A percentile compares a stretch with the other conserved stretches of the same genome.
Evolutionary conservation across 768 basidiomycete genomes (phyloP).

Genomic region (Lactifluus piperatus): DNA sequence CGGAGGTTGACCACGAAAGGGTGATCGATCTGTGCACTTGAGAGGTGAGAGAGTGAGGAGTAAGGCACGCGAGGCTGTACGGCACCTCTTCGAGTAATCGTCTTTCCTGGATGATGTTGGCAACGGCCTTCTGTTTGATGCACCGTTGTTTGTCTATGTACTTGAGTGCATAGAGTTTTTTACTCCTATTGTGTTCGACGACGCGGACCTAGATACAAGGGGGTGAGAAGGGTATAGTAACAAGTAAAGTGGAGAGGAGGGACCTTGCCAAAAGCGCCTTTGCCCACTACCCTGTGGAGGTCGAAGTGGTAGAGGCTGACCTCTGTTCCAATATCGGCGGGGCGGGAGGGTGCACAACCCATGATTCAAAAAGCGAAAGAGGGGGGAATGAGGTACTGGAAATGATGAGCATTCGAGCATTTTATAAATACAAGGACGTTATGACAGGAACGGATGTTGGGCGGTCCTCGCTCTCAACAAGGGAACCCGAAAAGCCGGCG

Average conservation of each 20-base stretch:
- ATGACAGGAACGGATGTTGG: background rate
- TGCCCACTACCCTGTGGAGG: constrained; percentile 90
- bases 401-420: background rate
- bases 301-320: constrained; percentile 94
- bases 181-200: constrained; percentile 46
- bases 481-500: constrained; percentile 8
- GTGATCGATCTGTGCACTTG: constrained; percentile 65
- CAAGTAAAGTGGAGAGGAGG: constrained; percentile 18
- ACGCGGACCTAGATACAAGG: constrained; percentile 37
- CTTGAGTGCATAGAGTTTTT: constrained; percentile 45
- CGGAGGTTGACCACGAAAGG: constrained; percentile 85
- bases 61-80: background rate
- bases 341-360: constrained; percentile 31
- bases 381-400: background rate
- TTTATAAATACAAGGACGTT: constrained; percentile 15
- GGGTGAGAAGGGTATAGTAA: background rate
- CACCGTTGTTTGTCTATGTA: constrained; percentile 50
- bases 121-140: constrained; percentile 42
- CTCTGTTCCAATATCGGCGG: constrained; percentile 49
- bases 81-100: constrained; percentile 43
- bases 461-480: constrained; percentile 12
- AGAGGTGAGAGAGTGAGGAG: background rate
- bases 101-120: constrained; percentile 46
- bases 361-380: constrained; percentile 16
- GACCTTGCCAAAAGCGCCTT: constrained; percentile 98